Evolutionary conservation across 2,329 filamentous ascomycete species (phyloP).

Genomic region (Pestalotiopsis sp.): DNA sequence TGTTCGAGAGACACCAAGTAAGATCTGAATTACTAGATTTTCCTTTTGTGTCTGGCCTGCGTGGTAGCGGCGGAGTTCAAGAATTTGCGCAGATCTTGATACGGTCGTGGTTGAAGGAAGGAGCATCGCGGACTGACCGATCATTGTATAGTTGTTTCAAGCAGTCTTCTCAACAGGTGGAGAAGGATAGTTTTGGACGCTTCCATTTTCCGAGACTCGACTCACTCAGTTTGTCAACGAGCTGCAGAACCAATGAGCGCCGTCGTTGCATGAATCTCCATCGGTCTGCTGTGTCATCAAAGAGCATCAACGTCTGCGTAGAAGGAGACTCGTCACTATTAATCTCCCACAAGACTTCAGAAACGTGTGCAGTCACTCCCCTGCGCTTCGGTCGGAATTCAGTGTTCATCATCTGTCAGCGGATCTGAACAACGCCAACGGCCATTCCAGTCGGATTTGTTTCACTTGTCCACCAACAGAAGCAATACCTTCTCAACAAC

Average conservation of each 20-base stretch:
- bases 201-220: slow-evolving; percentile 37
- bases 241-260: slow-evolving; percentile 31
- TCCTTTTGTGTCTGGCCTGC: not conserved
- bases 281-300: slow-evolving; percentile 31
- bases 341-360: slow-evolving; percentile 22
- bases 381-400: slow-evolving; percentile 3
- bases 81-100: slow-evolving; percentile 3
- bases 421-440: slow-evolving; percentile 9
- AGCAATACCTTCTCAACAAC: slow-evolving; percentile 11
- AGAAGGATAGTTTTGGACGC: slow-evolving; percentile 29
- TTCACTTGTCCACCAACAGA: slow-evolving; percentile 17
- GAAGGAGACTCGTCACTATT: slow-evolving; percentile 33
- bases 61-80: not conserved
- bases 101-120: slow-evolving; percentile 7
- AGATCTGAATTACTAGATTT: slow-evolving; percentile 19
- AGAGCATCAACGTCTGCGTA: slow-evolving; percentile 28
- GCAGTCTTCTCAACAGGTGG: slow-evolving; percentile 22
- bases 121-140: slow-evolving; percentile 14
- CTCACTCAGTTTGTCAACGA: slow-evolving; percentile 36
- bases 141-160: slow-evolving; percentile 18
- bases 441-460: slow-evolving; percentile 15
- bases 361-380: not conserved
- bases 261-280: slow-evolving; percentile 22
- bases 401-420: slow-evolving; percentile 7
- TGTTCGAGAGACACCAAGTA: slow-evolving; percentile 18